A percentile compares a stretch with the other conserved stretches of the same genome.
Conservation (phyloP, 75 land plant species). For the Pinus taeda region DNA sequence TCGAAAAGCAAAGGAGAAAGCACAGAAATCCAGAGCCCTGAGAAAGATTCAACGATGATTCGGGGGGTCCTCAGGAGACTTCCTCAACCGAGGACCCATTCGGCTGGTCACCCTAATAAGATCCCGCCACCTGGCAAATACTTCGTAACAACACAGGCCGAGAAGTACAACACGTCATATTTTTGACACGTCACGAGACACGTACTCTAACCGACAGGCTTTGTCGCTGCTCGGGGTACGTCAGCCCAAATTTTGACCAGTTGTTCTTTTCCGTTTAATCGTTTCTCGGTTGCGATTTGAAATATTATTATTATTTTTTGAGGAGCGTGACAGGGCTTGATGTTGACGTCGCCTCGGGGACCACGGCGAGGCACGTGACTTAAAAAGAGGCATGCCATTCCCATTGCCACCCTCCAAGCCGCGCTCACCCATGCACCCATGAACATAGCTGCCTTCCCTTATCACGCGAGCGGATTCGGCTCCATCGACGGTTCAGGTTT, state of each 20-base stretch:
- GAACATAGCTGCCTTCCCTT: too few relatives aligned
- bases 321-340: slow-evolving; percentile 1
- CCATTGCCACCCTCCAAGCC: not conserved
- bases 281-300: too few relatives aligned
- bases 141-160: not conserved
- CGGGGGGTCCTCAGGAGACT: not conserved
- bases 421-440: not conserved
- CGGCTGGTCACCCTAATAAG: not conserved
- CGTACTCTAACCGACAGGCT: not conserved
- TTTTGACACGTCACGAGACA: not conserved
- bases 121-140: not conserved
- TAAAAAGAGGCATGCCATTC: not conserved
- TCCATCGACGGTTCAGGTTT: not conserved
- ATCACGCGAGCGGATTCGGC: too few relatives aligned
- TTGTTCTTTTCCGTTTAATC: not conserved
- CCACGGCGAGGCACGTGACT: slow-evolving; percentile 7
- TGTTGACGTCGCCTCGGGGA: slow-evolving; percentile 6
- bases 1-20: not conserved
- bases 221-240: not conserved
- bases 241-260: not conserved
- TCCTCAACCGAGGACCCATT: not conserved
- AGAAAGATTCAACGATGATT: not conserved
- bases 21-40: not conserved
- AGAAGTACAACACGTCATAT: not conserved
- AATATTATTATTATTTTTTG: not conserved